These are phyloP conservation scores for Sporothrix brasiliensis DNA, from an alignment of 2,329 filamentous ascomycete genomes.

Conservation along the genomic window DNA sequence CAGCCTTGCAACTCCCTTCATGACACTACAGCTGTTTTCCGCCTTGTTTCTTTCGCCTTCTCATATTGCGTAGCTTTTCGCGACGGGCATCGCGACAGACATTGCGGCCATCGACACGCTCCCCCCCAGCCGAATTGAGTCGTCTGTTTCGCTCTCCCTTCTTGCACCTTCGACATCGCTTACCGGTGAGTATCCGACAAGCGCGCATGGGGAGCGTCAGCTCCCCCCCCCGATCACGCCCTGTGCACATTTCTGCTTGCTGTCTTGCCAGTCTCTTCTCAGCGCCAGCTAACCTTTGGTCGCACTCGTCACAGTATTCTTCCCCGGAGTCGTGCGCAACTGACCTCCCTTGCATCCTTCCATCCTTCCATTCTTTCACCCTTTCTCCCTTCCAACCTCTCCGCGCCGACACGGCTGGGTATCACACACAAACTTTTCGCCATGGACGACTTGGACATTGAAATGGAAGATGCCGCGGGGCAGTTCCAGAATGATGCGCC, in stretches of 20 bases:
- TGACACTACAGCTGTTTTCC: not conserved
- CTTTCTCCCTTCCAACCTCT: not conserved
- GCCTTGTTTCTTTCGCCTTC: not conserved
- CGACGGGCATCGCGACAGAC: not conserved
- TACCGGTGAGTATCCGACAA: slow-evolving; percentile 4
- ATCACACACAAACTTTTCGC: not conserved
- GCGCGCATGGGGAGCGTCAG: not conserved
- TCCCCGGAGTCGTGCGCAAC: not conserved
- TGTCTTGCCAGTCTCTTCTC: not conserved
- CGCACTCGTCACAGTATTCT: not conserved
- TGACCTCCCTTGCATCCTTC: not conserved
- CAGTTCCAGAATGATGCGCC: slow-evolving; percentile 24
- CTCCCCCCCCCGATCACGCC: not conserved
- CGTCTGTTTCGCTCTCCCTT: not conserved
- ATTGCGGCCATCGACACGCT: not conserved
- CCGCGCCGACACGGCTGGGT: slow-evolving; percentile 15
- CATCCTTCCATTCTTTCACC: not conserved
- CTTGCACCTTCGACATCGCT: not conserved
- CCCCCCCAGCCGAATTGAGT: not conserved
- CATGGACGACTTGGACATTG: slow-evolving; percentile 63
- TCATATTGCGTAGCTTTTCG: not conserved
- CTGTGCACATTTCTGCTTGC: not conserved
- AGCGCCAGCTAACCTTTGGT: slow-evolving; percentile 2
- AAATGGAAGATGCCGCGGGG: slow-evolving; percentile 65
- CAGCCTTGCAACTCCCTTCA: slow-evolving; percentile 2